A percentile compares a stretch with the other conserved stretches of the same genome.
Conservation (phyloP, 2,329 filamentous ascomycete genomes). For the Bertia moriformis region DNA sequence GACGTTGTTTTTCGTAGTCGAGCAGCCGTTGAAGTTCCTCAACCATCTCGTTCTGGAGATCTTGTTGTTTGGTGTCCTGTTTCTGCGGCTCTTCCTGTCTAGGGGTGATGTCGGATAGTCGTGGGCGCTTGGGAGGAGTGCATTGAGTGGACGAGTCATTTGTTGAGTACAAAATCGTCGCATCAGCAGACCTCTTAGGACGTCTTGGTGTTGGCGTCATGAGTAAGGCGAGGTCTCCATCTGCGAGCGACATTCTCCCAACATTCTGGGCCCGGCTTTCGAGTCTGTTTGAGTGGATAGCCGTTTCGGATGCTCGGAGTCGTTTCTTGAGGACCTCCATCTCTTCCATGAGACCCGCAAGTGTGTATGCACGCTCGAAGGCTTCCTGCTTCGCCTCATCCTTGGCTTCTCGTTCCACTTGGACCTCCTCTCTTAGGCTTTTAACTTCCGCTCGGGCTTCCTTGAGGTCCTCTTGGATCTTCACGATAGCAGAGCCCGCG, state of each 20-base stretch:
- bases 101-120: conserved; percentile 11
- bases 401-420: conserved; percentile 28
- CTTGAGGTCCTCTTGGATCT: conserved; percentile 33
- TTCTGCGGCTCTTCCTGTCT: conserved; percentile 17
- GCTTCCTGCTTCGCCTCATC: conserved; percentile 27
- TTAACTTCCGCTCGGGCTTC: conserved; percentile 25
- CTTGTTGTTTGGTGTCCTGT: neutral
- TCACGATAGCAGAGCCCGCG: conserved; percentile 34
- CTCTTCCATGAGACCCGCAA: conserved; percentile 21
- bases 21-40: conserved; percentile 18
- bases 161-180: conserved; percentile 5
- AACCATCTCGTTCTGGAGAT: neutral
- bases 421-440: conserved; percentile 33
- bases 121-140: conserved; percentile 16
- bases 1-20: conserved; percentile 28
- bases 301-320: conserved; percentile 14
- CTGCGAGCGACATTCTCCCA: conserved; percentile 12
- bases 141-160: conserved; percentile 3
- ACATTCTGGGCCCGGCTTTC: conserved; percentile 14
- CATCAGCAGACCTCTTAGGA: conserved; percentile 16
- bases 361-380: conserved; percentile 26
- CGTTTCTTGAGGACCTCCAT: neutral
- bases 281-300: conserved; percentile 15
- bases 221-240: conserved; percentile 15
- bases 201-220: conserved; percentile 13